Conservation (phyloP, 768 basidiomycete genomes). For the Gautieria morchelliformis region DNA sequence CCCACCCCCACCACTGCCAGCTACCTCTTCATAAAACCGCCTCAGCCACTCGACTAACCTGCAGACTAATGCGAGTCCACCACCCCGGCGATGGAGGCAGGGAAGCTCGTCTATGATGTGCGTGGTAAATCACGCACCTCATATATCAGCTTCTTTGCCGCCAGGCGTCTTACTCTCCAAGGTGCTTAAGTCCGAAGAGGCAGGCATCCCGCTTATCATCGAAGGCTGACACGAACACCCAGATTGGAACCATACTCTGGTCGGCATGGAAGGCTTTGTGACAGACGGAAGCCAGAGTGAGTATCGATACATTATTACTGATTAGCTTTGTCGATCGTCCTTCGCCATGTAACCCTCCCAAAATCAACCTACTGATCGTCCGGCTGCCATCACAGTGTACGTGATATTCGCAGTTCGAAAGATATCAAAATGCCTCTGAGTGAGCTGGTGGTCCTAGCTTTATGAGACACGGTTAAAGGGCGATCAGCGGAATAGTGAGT, state of each 20-base stretch:
- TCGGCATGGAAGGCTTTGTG: constrained; percentile 47
- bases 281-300: constrained; percentile 23
- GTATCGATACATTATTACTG: neutral
- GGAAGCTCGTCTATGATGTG: no score
- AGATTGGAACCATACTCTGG: constrained; percentile 45
- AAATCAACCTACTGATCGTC: neutral
- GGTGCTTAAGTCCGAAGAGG: constrained; percentile 37
- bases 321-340: no score
- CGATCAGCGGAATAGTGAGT: neutral
- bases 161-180: constrained; percentile 21
- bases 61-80: neutral
- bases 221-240: constrained; percentile 45
- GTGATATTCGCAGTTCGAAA: neutral
- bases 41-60: neutral
- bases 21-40: neutral
- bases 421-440: constrained; percentile 4
- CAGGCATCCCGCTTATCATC: constrained; percentile 56
- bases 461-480: neutral
- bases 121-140: constrained; percentile 25
- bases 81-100: no score
- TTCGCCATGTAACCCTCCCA: no score
- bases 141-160: constrained; percentile 25
- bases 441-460: neutral
- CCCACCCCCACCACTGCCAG: no score
- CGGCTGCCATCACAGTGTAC: neutral